phyloP scores from a whole-genome alignment of 208 protist species.

The Leishmania arabica region DNA sequence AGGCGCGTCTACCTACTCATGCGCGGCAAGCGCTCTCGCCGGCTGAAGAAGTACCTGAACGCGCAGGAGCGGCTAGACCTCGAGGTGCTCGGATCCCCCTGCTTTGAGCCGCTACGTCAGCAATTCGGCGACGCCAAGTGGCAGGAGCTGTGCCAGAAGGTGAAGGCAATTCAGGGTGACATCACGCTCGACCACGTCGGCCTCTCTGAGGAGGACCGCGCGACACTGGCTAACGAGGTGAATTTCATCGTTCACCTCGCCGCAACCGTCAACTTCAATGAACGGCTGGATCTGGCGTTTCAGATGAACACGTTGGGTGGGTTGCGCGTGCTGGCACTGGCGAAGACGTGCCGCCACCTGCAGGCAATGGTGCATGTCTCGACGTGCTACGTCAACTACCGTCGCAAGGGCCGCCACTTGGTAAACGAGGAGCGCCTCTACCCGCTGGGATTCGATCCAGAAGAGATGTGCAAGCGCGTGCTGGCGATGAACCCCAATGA shows the following conservation, averaged over 20 bases:
- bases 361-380: slow-evolving; percentile 86
- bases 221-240: slow-evolving; percentile 46
- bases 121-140: slow-evolving; percentile 64
- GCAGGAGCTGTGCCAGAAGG: slow-evolving; percentile 43
- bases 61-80: slow-evolving; percentile 74
- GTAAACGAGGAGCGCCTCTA: slow-evolving; percentile 78
- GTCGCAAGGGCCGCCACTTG: slow-evolving; percentile 36
- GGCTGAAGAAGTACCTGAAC: slow-evolving; percentile 62
- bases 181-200: slow-evolving; percentile 75
- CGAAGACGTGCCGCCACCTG: slow-evolving; percentile 67
- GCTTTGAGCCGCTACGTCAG: slow-evolving; percentile 73
- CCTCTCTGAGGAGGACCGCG: slow-evolving; percentile 49
- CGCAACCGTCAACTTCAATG: slow-evolving; percentile 90
- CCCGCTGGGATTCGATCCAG: slow-evolving; percentile 75
- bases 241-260: slow-evolving; percentile 87
- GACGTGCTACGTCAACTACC: slow-evolving; percentile 91
- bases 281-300: slow-evolving; percentile 67
- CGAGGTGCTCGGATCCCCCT: slow-evolving; percentile 72
- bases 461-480: slow-evolving; percentile 79
- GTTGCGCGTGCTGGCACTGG: slow-evolving; percentile 77
- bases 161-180: slow-evolving; percentile 71
- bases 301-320: slow-evolving; percentile 87
- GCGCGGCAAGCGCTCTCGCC: slow-evolving; percentile 74
- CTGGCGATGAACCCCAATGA: slow-evolving; percentile 60
- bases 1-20: slow-evolving; percentile 75